Evolutionary conservation across 1,139 yeast species (phyloP).

Genomic region (Nadsonia starkeyi-henricii): DNA sequence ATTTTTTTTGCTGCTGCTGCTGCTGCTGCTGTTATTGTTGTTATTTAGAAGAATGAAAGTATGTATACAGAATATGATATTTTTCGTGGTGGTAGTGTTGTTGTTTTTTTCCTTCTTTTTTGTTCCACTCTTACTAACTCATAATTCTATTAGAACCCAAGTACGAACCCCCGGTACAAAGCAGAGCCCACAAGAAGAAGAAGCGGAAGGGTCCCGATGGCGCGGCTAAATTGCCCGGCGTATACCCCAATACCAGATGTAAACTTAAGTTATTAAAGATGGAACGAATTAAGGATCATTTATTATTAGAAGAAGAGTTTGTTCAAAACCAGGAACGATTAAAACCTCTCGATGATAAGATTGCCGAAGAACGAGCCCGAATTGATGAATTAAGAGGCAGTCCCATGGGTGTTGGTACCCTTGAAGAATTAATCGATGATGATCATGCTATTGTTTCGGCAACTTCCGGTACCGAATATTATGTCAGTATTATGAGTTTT

Average conservation of each 20-base stretch:
- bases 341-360: slow-evolving; percentile 94
- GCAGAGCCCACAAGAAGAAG: slow-evolving; percentile 73
- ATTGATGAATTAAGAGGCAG: slow-evolving; percentile 92
- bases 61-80: too few species aligned
- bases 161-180: slow-evolving; percentile 96
- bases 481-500: slow-evolving; percentile 90
- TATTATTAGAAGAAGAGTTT: slow-evolving; percentile 88
- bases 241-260: slow-evolving; percentile 87
- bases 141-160: slow-evolving; percentile 48
- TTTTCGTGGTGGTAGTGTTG: too few species aligned
- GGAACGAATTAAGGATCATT: slow-evolving; percentile 94
- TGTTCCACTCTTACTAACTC: too few species aligned
- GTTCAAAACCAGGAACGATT: slow-evolving; percentile 88
- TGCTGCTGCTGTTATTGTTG: slow-evolving; percentile 9
- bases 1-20: neutral
- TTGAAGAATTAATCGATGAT: slow-evolving; percentile 94
- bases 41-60: slow-evolving; percentile 23
- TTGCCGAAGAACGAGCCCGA: slow-evolving; percentile 89
- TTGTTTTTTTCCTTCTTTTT: too few species aligned
- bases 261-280: slow-evolving; percentile 77
- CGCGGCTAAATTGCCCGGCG: slow-evolving; percentile 71
- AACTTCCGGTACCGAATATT: slow-evolving; percentile 93
- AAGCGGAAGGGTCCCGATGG: slow-evolving; percentile 83
- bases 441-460: slow-evolving; percentile 97
- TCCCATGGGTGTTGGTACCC: slow-evolving; percentile 92